Evolutionary conservation across 164 flowering plant species (phyloP), one percentile per base, ranked within the genome.

Genomic region (Amborella trichopoda): DNA sequence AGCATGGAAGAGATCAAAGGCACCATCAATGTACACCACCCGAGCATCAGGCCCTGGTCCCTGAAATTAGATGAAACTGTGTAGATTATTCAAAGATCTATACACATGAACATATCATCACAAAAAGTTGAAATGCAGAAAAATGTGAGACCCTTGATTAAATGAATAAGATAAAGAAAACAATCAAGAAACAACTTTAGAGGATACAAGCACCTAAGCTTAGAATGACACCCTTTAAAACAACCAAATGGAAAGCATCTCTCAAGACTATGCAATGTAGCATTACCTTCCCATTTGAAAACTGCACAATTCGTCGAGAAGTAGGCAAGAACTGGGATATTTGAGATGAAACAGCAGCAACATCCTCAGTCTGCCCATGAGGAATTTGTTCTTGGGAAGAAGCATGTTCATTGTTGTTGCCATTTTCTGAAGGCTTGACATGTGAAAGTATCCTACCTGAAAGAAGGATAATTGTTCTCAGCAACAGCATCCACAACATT

Each of bases 1-100:
- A 4, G 94, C 89, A 72, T 84, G 94, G 46, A 84, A 81, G 42
- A 84, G 83, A 72, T 84, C 94, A 64, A 81, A 84, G 38, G 86
- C 94, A 18, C 89, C 94, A 67, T 81, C 94, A 56, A 84, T 81
- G 60, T 81, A 84, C 13, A 84, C 80, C 40, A 84, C 72, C 47
- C 80, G 77, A 44, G 94, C 73, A 66, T 78, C 74, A 48, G 94
- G 94, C 42, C 76, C 86, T 52, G 94, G 94, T 21, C 74, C 94
- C 94, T 84, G 41, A 30, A 30, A n/a, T n/a, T n/a, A n/a, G n/a
- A n/a, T n/a, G n/a, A n/a, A n/a, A n/a, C n/a, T n/a, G n/a, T n/a
- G n/a, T n/a, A n/a, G n/a, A n/a, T n/a, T n/a, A n/a, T n/a, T n/a
- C n/a, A n/a, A n/a, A n/a, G n/a, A n/a, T n/a, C n/a, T n/a, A n/a